Evolutionary conservation across 148 eudicot species (phyloP).

Genomic region (Oxyria digyna): DNA sequence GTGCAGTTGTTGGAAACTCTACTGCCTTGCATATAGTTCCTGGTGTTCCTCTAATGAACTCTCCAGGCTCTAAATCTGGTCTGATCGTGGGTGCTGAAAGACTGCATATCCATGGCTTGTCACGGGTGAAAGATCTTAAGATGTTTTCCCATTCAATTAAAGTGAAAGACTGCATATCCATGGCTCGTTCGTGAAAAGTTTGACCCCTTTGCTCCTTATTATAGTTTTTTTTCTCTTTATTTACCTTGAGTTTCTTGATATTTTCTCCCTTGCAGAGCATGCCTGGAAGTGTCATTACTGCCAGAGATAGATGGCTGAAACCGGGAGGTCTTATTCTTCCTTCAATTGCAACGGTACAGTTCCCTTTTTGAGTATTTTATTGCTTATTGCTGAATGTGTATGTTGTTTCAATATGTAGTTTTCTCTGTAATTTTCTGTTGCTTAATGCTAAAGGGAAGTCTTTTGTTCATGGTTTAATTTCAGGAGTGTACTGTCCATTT

Average conservation of each 20-base stretch:
- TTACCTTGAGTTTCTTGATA: background rate
- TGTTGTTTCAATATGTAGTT: no score
- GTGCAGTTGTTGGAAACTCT: no score
- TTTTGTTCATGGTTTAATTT: background rate
- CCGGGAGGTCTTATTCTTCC: slow-evolving; percentile 99
- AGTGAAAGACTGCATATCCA: no score
- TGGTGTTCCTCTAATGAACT: slow-evolving; percentile 28
- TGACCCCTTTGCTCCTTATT: background rate
- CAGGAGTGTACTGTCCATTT: background rate
- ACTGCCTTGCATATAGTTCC: no score
- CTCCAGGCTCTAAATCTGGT: slow-evolving; percentile 64
- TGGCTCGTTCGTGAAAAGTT: no score
- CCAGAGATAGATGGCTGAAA: slow-evolving; percentile 97
- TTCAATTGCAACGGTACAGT: slow-evolving; percentile 72
- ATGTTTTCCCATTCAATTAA: slow-evolving; percentile 50
- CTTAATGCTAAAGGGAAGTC: background rate
- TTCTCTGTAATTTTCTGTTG: background rate
- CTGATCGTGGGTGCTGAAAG: slow-evolving; percentile 41
- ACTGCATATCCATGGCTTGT: slow-evolving; percentile 51
- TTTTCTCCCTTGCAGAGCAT: slow-evolving; percentile 49
- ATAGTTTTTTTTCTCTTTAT: no score
- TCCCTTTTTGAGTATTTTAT: background rate
- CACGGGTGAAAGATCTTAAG: slow-evolving; percentile 46
- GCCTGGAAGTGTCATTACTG: slow-evolving; percentile 92
- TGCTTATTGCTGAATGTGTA: background rate